A percentile compares a stretch with the other conserved stretches of the same genome.
Conservation (phyloP, 495 filamentous ascomycete genomes). For the Penicillium malachiteum region DNA sequence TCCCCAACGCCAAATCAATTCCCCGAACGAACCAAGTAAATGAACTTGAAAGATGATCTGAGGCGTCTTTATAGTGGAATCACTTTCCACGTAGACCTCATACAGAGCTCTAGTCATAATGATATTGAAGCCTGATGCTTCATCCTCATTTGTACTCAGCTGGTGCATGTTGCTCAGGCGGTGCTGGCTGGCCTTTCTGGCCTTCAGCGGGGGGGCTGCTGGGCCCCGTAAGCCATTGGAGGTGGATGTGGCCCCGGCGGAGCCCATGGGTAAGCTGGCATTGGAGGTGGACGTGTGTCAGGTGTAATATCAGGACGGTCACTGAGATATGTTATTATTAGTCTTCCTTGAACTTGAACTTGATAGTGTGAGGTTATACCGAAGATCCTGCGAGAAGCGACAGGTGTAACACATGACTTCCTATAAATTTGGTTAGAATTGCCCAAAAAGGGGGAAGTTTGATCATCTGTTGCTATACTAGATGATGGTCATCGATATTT, state of each 20-base stretch:
- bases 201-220: background rate
- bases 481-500: too few relatives aligned
- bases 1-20: background rate
- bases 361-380: constrained; percentile 28
- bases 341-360: background rate
- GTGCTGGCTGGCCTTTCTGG: constrained; percentile 1
- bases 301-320: constrained; percentile 49
- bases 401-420: constrained; percentile 55
- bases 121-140: background rate
- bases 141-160: constrained; percentile 16
- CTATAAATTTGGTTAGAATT: constrained; percentile 27
- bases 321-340: constrained; percentile 20
- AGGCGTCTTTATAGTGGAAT: too few relatives aligned
- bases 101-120: background rate
- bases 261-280: constrained; percentile 19
- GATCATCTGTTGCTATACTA: too few relatives aligned
- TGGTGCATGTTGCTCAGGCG: constrained; percentile 3
- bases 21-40: background rate
- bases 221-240: constrained; percentile 23
- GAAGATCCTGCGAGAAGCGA: constrained; percentile 52
- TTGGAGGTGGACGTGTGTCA: constrained; percentile 37
- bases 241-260: constrained; percentile 22
- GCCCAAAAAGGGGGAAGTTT: too few relatives aligned
- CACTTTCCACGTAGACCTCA: background rate
- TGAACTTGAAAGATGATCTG: background rate